These are phyloP conservation scores for Hypoxylon sp. DNA, from an alignment of 2,329 filamentous ascomycete genomes.

Conservation along the genomic window DNA sequence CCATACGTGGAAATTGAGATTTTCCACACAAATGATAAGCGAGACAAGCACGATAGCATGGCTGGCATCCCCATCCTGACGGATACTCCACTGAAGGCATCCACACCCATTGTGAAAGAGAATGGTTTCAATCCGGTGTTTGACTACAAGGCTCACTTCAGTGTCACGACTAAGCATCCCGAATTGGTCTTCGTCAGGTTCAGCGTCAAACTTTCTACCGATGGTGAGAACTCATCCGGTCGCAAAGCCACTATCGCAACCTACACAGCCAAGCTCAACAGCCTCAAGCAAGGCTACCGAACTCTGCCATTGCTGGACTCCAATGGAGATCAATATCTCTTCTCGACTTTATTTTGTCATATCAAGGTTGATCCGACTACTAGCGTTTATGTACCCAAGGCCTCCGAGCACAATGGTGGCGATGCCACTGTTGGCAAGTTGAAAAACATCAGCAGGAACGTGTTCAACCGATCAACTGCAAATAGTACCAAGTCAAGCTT, in stretches of 20 bases:
- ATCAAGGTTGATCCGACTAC: constrained; percentile 77
- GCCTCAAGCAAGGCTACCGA: constrained; percentile 91
- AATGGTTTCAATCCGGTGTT: constrained; percentile 97
- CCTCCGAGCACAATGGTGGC: constrained; percentile 57
- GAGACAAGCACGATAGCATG: constrained; percentile 84
- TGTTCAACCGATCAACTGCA: constrained; percentile 68
- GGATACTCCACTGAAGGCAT: constrained; percentile 78
- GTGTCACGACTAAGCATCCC: constrained; percentile 92
- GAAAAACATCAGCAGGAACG: constrained; percentile 69
- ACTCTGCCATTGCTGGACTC: constrained; percentile 91
- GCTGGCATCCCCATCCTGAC: constrained; percentile 64
- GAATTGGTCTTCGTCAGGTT: constrained; percentile 94
- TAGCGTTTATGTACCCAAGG: constrained; percentile 68
- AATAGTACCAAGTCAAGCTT: constrained; percentile 67
- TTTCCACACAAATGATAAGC: constrained; percentile 93
- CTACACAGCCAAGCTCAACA: constrained; percentile 92
- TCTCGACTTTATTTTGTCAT: constrained; percentile 93
- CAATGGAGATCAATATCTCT: constrained; percentile 92
- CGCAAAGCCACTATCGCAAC: constrained; percentile 79
- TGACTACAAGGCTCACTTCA: constrained; percentile 83
- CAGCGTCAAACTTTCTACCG: constrained; percentile 88
- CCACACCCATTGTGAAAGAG: constrained; percentile 84
- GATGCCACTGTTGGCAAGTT: constrained; percentile 64
- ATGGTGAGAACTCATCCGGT: constrained; percentile 78
- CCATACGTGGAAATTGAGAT: constrained; percentile 97